Evolutionary conservation across 768 basidiomycete species (phyloP).

Genomic region (Nidularia pulvinata): DNA sequence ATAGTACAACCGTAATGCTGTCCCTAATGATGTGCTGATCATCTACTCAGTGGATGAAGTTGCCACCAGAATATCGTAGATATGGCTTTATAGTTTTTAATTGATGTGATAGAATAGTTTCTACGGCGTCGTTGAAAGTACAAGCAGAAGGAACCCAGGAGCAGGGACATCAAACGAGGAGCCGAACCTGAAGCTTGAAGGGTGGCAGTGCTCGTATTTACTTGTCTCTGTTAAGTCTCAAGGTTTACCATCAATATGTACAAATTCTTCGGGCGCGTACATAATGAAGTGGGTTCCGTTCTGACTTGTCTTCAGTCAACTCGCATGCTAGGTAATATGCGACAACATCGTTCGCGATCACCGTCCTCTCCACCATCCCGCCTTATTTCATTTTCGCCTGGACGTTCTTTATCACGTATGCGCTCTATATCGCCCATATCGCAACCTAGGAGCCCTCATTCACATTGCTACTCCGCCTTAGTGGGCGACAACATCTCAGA

Average conservation of each 20-base stretch:
- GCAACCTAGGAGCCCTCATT: slow-evolving; percentile 8
- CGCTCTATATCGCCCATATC: slow-evolving; percentile 10
- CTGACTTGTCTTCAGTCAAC: background rate
- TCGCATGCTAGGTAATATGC: background rate
- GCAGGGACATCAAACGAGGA: no score
- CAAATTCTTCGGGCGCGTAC: background rate
- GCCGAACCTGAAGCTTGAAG: no score
- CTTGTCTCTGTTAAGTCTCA: no score
- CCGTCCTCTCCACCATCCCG: background rate
- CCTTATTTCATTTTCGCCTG: background rate
- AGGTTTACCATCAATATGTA: background rate
- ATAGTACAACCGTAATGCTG: no score
- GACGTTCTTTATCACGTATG: background rate
- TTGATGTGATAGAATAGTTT: no score
- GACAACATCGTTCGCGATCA: background rate
- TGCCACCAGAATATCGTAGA: no score
- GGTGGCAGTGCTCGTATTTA: no score
- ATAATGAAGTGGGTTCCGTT: background rate
- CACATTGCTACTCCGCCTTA: background rate
- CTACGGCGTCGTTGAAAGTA: no score
- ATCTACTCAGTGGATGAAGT: no score
- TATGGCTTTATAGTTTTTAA: no score
- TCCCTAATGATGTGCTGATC: no score
- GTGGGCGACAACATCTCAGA: slow-evolving; percentile 3
- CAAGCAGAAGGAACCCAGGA: no score